These are phyloP conservation scores for Vaccinium vitisidaea DNA, from an alignment of 148 eudicot species.

Conservation along the genomic window DNA sequence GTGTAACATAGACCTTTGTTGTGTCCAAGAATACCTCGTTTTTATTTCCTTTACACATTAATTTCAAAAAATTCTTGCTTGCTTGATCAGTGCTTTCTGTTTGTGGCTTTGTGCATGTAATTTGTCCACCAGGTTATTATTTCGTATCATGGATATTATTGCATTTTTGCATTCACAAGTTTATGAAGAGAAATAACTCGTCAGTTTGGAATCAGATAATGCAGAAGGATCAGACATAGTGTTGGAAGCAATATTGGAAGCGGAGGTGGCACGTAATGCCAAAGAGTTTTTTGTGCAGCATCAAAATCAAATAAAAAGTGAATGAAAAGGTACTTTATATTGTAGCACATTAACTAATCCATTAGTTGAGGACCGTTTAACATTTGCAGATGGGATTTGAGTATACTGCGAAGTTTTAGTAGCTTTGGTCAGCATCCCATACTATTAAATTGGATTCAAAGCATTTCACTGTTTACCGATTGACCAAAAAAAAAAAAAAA, in stretches of 20 bases:
- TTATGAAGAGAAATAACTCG: conserved; percentile 1
- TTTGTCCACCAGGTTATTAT: not conserved
- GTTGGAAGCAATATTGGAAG: conserved; percentile 84
- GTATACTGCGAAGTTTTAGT: not conserved
- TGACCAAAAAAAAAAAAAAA: too few relatives aligned
- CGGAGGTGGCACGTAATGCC: conserved; percentile 92
- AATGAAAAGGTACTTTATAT: conserved; percentile 18
- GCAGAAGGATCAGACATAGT: conserved; percentile 74
- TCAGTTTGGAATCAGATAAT: conserved; percentile 51
- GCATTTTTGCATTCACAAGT: not conserved
- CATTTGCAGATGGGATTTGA: not conserved
- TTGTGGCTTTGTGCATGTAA: not conserved
- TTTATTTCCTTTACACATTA: not conserved
- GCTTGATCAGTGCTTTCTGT: conserved; percentile 5
- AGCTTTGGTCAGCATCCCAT: not conserved
- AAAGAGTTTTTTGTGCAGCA: conserved; percentile 78
- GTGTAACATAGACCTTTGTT: not conserved
- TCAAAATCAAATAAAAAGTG: conserved; percentile 50
- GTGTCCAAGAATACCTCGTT: not conserved
- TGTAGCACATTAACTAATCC: not conserved
- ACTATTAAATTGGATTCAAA: not conserved
- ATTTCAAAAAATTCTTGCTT: conserved; percentile 9
- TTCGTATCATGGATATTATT: not conserved
- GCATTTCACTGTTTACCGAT: too few relatives aligned
- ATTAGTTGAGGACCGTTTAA: not conserved